Evolutionary conservation across 805 yeast species (phyloP), one percentile per base, ranked within the genome.

Genomic region (Wickerhamomyces sydowiorum): DNA sequence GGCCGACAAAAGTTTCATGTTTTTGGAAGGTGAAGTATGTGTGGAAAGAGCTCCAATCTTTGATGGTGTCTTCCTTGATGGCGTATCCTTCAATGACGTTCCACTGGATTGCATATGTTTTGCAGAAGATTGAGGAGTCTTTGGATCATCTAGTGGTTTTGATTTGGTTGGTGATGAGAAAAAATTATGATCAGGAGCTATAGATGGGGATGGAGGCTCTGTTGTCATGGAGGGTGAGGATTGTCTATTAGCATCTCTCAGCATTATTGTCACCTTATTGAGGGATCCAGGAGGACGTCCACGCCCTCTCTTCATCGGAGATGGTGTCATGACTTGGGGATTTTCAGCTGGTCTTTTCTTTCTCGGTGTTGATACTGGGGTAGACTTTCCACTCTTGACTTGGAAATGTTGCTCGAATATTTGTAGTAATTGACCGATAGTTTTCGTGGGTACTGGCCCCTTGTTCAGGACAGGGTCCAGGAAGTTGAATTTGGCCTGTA

Each of bases 371-470:
- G 23, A 51, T 40, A 14, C 36, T 30, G 38, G 50, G 19, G 51
- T 47, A 44, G 37, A 22, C 33, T 37, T 20, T 20, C 18, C 3
- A 25, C 35, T 37, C 15, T 18, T 17, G 3, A 24, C 35, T 32
- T 32, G 35, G 65, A 51, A 19, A 73, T 59, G 23, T 64, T 62
- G 14, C 31, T 73, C 62, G 41, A 81, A 76, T 20, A 73, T 72
- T 10, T 54, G 63, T 8, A 81, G 52, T 7, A 77, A 53, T 28
- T 69, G 64, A 3, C 61, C 54, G 1, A 75, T 62, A 13, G 65
- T 54, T 39, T 61, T 58, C 1, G 67, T 66, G 13, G 80, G 85
- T 3, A 81, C 59, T 0, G 93, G 91, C 2, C 84, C 72, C 46
- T 69, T 71, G 37, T 69, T 71, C 29, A 66, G 39, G 27, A 64